phyloP scores from a whole-genome alignment of 1,284 basidiomycete species.

The Flammula alnicola region DNA sequence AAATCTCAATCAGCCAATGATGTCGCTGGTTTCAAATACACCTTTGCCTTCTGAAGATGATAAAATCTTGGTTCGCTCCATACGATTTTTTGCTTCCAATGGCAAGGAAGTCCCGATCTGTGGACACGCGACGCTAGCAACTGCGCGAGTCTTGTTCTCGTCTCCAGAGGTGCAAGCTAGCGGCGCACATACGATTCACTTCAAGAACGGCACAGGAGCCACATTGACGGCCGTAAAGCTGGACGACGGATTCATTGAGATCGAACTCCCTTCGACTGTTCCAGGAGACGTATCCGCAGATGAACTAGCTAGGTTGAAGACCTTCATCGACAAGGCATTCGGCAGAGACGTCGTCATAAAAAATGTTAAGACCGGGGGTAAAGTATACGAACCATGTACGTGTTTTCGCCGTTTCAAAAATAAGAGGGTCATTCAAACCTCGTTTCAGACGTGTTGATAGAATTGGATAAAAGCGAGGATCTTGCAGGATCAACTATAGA shows the following conservation, averaged over 20 bases:
- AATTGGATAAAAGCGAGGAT: constrained; percentile 47
- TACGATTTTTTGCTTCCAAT: constrained; percentile 45
- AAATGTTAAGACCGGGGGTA: constrained; percentile 41
- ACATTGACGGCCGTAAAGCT: constrained; percentile 31
- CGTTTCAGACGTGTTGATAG: constrained; percentile 40
- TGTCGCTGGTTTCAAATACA: constrained; percentile 42
- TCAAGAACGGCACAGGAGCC: constrained; percentile 34
- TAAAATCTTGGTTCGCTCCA: constrained; percentile 28
- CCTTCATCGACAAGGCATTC: constrained; percentile 40
- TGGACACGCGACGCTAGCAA: constrained; percentile 56
- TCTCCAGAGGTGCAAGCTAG: constrained; percentile 28
- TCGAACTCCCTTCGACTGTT: constrained; percentile 43
- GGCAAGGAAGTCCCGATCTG: constrained; percentile 44
- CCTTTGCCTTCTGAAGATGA: constrained; percentile 25
- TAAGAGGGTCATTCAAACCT: neutral
- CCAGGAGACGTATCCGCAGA: constrained; percentile 31
- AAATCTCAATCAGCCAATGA: constrained; percentile 55
- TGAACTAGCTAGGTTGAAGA: constrained; percentile 34
- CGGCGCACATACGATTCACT: constrained; percentile 38
- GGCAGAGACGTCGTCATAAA: constrained; percentile 41
- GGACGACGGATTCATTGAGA: constrained; percentile 42
- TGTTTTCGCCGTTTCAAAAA: neutral
- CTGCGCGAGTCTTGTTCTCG: constrained; percentile 46
- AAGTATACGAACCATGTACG: constrained; percentile 38
- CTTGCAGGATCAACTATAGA: constrained; percentile 42